phyloP scores from a whole-genome alignment of 257 asterid genomes.

The Solanum okadae region DNA sequence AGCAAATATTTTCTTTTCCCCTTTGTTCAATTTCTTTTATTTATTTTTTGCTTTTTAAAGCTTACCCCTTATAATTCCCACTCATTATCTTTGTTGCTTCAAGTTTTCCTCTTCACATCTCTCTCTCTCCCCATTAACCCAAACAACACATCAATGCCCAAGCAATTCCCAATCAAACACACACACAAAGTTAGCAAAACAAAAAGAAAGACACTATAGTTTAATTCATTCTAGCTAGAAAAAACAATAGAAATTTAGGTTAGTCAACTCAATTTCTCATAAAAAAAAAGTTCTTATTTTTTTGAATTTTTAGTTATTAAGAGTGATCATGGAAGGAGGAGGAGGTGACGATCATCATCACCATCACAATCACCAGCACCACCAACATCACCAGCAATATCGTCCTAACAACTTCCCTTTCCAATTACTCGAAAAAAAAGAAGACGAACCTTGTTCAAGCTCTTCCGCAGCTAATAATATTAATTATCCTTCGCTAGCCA shows the following conservation, averaged over 20 bases:
- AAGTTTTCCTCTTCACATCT: slow-evolving; percentile 44
- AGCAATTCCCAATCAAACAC: not conserved
- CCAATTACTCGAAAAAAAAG: slow-evolving; percentile 80
- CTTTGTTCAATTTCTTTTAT: slow-evolving; percentile 2
- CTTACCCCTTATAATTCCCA: slow-evolving; percentile 75
- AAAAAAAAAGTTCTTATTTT: not conserved
- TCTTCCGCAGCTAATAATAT: slow-evolving; percentile 10
- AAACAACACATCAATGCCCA: not conserved
- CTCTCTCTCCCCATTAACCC: slow-evolving; percentile 18
- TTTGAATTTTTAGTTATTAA: not conserved
- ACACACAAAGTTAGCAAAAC: slow-evolving; percentile 12
- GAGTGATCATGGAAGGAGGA: slow-evolving; percentile 78
- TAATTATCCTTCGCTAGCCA: slow-evolving; percentile 24
- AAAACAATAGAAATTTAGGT: not conserved
- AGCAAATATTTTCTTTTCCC: slow-evolving; percentile 21
- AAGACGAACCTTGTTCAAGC: slow-evolving; percentile 27
- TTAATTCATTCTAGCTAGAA: not conserved
- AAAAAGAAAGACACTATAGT: not conserved
- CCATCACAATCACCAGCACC: slow-evolving; percentile 29
- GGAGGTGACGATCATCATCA: slow-evolving; percentile 63
- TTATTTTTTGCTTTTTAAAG: slow-evolving; percentile 43
- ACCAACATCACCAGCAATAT: not conserved
- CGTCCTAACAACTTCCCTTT: slow-evolving; percentile 57
- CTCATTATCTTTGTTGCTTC: slow-evolving; percentile 96
- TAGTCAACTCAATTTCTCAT: not conserved